A percentile compares a stretch with the other conserved stretches of the same genome.
Conservation (phyloP, 805 yeast genomes). For the Yarrowia hollandica region DNA sequence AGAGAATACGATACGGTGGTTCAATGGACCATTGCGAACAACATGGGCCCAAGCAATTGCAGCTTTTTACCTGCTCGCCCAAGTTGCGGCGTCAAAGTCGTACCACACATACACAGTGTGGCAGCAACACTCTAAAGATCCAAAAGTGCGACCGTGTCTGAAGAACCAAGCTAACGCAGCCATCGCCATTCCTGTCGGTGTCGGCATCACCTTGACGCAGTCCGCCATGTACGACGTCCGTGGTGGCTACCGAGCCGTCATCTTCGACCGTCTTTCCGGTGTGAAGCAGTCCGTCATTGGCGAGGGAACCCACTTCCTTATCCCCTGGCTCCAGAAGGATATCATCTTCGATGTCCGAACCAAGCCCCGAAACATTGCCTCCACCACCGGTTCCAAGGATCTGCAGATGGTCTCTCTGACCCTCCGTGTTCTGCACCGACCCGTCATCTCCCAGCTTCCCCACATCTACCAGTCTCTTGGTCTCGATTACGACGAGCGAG, state of each 20-base stretch:
- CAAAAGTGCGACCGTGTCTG: no score
- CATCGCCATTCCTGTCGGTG: constrained; percentile 38
- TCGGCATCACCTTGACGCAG: constrained; percentile 58
- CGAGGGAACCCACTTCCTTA: constrained; percentile 92
- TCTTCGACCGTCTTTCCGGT: constrained; percentile 88
- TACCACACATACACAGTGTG: neutral
- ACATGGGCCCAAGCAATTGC: neutral
- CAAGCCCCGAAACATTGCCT: constrained; percentile 86
- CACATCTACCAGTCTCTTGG: constrained; percentile 88
- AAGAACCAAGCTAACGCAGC: no score
- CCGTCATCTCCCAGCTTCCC: constrained; percentile 82
- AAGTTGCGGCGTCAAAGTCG: neutral
- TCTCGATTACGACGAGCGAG: constrained; percentile 93
- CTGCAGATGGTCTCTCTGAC: constrained; percentile 94
- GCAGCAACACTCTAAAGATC: neutral
- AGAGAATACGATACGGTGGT: neutral
- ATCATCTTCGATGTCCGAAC: constrained; percentile 89
- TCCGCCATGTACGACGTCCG: constrained; percentile 89
- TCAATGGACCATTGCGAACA: neutral
- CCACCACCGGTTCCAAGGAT: constrained; percentile 96
- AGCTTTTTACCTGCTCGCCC: neutral
- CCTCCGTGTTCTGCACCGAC: constrained; percentile 88
- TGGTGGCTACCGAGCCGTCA: constrained; percentile 95
- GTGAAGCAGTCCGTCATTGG: constrained; percentile 86
- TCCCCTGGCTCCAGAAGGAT: constrained; percentile 96